Percentiles rank a stretch among this genome's conserved stretches.
Conservation (phyloP, 805 yeast species). For the Metschnikowia koreensis region DNA sequence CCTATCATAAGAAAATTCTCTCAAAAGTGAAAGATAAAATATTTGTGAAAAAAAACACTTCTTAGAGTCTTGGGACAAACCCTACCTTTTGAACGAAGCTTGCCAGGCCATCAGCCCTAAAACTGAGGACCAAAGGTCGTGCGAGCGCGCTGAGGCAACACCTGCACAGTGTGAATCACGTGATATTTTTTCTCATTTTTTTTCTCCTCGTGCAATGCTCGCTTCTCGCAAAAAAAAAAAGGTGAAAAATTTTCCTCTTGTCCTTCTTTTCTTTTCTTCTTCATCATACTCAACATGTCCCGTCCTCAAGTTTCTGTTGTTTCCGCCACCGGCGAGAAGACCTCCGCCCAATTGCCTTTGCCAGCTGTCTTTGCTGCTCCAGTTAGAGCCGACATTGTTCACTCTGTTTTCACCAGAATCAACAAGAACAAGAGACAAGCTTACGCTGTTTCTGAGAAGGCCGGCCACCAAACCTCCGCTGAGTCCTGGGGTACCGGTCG, state of each 20-base stretch:
- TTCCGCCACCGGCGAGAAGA: slow-evolving; percentile 82
- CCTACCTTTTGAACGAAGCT: too few relatives aligned
- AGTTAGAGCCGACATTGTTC: slow-evolving; percentile 99
- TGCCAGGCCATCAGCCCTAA: too few relatives aligned
- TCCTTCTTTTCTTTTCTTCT: slow-evolving; percentile 10
- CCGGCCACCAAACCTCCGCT: slow-evolving; percentile 99
- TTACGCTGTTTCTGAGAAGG: slow-evolving; percentile 98
- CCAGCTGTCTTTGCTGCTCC: slow-evolving; percentile 99
- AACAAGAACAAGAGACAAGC: slow-evolving; percentile 99
- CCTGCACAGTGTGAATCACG: too few relatives aligned
- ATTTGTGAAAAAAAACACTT: too few relatives aligned
- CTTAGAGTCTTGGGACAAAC: too few relatives aligned
- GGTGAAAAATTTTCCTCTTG: not conserved
- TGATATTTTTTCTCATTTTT: not conserved
- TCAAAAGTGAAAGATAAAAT: too few relatives aligned
- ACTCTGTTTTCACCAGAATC: slow-evolving; percentile 96
- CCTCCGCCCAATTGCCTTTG: slow-evolving; percentile 81
- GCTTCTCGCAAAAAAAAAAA: not conserved
- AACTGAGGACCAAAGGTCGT: too few relatives aligned
- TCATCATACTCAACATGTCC: slow-evolving; percentile 23
- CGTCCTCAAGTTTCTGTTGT: slow-evolving; percentile 98
- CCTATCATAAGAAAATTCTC: too few relatives aligned
- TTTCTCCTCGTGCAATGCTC: too few relatives aligned
- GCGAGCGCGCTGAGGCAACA: not conserved
- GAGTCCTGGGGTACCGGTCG: slow-evolving; percentile 99